phyloP scores from a whole-genome alignment of 2,329 filamentous ascomycete species.

The Ambrosiella cleistominuta region DNA sequence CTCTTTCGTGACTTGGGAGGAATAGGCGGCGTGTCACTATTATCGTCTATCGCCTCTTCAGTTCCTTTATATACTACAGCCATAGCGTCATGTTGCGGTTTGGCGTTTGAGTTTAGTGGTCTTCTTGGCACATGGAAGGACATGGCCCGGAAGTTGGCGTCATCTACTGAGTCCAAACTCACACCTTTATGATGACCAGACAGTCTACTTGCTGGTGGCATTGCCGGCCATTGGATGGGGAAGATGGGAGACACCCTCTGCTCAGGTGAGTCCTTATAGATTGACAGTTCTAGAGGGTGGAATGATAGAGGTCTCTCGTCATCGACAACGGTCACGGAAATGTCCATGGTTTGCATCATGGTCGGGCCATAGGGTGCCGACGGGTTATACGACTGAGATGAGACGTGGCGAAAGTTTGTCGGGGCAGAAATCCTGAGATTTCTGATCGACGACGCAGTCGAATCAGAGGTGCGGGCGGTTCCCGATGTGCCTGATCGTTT shows the following conservation, averaged over 20 bases:
- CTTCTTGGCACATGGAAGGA: constrained; percentile 39
- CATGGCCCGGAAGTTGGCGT: constrained; percentile 18
- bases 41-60: not conserved
- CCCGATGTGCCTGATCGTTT: constrained; percentile 4
- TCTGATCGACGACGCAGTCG: constrained; percentile 14
- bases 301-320: constrained; percentile 24
- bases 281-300: constrained; percentile 38
- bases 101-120: constrained; percentile 19
- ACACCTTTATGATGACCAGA: constrained; percentile 8
- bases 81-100: not conserved
- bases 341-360: not conserved
- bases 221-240: constrained; percentile 26
- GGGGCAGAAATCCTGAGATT: constrained; percentile 38
- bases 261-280: constrained; percentile 24
- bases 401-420: constrained; percentile 38
- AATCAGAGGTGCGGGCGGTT: constrained; percentile 20
- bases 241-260: constrained; percentile 37
- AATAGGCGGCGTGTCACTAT: constrained; percentile 18
- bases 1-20: constrained; percentile 29
- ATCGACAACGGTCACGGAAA: not conserved
- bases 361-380: not conserved
- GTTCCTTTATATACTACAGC: no score
- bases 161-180: constrained; percentile 1
- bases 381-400: constrained; percentile 14
- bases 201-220: constrained; percentile 1